Base-by-base conservation (phyloP, 2,329 filamentous ascomycete species). In the Calonectria multiphialidica region DNA sequence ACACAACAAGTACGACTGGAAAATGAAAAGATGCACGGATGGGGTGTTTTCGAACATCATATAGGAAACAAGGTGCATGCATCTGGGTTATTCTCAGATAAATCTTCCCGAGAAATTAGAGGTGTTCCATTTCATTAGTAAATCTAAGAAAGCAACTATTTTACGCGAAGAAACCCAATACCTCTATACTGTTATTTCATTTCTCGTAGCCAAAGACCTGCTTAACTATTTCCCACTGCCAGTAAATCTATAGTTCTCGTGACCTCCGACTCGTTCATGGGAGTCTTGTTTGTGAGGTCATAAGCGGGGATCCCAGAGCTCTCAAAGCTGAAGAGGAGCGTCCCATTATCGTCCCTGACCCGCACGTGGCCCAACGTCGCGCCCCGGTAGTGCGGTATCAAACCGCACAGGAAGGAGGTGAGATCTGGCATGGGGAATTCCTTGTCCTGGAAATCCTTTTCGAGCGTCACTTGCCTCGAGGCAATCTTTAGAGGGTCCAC, bases 401-500 rank as follows among this genome's bases (percentile, higher is more conserved):
- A 72, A 15, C 68, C 49, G 33, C 72, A 74, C 12, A 76, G 33
- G 28, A 75, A 74, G 9, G 69, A 70, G 2, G 75, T 76, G 67
- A 80, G 68, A 50, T 79, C 77, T 0, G 76, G 76, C 77, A 79
- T 76, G 18, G 72, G 53, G 8, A 64, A 73, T 7, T 63, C 23
- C 37, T 73, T 70, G 8, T 75, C 67, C 25, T 74, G 13, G 53
- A 77, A 77, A 40, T 78, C 49, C 5, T 64, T 49, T 5, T 75
- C 68, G 1, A 78, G 28, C 8, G 78, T 76, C 10, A 74, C 72
- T 18, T 75, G 33, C 16, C 53, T 44, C 44, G 69, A 73, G 42
- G 75, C 78, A 23, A 78, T 77, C 18, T 68, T 73, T 5, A 70
- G 35, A 7, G 77, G 76, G 1, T 78, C 73, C 35, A 73, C 76